Base-by-base conservation (phyloP, 2,329 filamentous ascomycete species). In the Emericellopsis atlantica region DNA sequence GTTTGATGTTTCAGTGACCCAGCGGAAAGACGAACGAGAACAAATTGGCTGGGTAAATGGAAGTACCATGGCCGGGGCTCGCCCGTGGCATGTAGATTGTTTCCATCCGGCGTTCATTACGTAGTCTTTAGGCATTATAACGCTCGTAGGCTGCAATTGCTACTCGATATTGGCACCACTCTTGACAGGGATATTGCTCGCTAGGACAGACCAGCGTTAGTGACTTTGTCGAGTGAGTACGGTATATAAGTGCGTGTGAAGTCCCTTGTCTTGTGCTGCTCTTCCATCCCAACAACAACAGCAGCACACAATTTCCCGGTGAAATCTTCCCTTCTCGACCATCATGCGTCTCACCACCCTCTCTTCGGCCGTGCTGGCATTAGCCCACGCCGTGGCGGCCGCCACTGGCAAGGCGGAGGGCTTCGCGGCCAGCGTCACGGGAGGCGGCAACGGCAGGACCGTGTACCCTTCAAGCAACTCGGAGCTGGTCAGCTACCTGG, bases 401-500 rank as follows among this genome's bases (percentile, higher is more conserved):
- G 60, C 64, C 23, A 51, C 51, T 18, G 61, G 62, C 38, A 45
- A 58, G n/a, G 58, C 64, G 12, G 57, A 66, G 45, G 64, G 64
- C 7, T 66, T 67, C 46, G 62, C 59, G 38, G 57, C 59, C 44
- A 72, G 73, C 38, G 70, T 74, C 23, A 81, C 77, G 15, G 77
- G 77, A 32, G 77, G 77, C 51, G 76, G 74, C 40, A 63, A 49
- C 44, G 74, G 71, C 18, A 57, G 63, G 8, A 55, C 72, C 23
- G 72, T 72, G 15, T 72, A 74, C 48, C 76, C 76, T 11, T 61
- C 54, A 15, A 70, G 63, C 38, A 75, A 57, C 34, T 64, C 59
- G 21, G 64, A 82, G 66, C 69, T 81, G 37, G 69, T 72, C 54
- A 66, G 61, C 32, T 81, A 78, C 59, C 67, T 81, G 5, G 62